Base-by-base conservation (phyloP, 768 basidiomycete species). In the Suillus sp. region DNA sequence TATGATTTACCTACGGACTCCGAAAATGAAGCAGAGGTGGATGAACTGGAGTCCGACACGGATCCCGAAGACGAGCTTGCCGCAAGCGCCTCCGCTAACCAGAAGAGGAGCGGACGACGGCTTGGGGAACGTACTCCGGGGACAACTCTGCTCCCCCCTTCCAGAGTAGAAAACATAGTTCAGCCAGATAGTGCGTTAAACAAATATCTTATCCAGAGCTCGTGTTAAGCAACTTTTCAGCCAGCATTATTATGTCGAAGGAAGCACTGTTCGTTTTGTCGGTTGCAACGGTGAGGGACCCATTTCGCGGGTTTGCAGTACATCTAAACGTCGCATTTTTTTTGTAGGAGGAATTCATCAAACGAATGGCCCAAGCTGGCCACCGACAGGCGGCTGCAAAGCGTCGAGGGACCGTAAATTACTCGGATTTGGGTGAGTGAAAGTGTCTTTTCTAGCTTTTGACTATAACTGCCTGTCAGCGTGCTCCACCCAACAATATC, bases 301-400 rank as follows among this genome's bases (percentile, higher is more conserved):
- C 32, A 34, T 54, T 54, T 53, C 59, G 11, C 64, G 53, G 64
- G 60, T 14, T 61, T 55, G 60, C 60, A 50, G 60, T 59, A 51
- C 27, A 38, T 50, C 53, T 43, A 38, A 45, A 37, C 50, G 10
- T 57, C 27, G 35, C 53, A 22, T 50, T 59, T 64, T 60, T 45
- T 56, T 60, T 53, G 40, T 70, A 95, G 93, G 93, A 95, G 77
- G 91, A 93, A 70, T 95, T 94, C 72, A 84, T 95, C 61, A 91
- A 91, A 74, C 83, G 87, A 56, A 80, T 94, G 70, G 82, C 86
- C 20, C 84, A 85, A 72, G 87, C 88, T 30, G 90, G 88, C 14
- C 85, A 90, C 63, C 81, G 82, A 56, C 84, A 88, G 70, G 90
- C 91, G 11, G 78, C 78, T 63, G 78, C 81, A 20, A 84, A 87